A percentile compares a stretch with the other conserved stretches of the same genome.
Conservation (phyloP, 2,329 filamentous ascomycete species). For the Botryosphaeria dothidea region DNA sequence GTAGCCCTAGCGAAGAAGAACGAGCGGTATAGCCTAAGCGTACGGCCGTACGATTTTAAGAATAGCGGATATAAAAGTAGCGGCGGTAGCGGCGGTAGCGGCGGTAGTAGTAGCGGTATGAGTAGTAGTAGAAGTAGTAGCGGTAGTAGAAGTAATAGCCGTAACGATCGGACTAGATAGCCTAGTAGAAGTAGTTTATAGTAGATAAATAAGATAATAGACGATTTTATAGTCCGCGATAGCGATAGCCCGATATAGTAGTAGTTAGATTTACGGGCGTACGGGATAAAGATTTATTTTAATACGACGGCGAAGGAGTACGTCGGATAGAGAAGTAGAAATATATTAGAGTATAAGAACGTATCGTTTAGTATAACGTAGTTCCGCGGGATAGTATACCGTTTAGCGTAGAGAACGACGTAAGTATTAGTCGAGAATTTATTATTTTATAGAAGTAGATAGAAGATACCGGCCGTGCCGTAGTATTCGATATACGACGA, state of each 20-base stretch:
- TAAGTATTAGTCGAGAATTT: too few relatives aligned
- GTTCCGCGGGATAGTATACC: background rate
- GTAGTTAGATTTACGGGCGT: slow-evolving; percentile 24
- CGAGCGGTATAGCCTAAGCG: background rate
- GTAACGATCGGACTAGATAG: background rate
- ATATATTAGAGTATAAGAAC: slow-evolving; percentile 22
- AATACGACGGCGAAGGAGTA: slow-evolving; percentile 21
- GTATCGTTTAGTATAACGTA: slow-evolving; percentile 15
- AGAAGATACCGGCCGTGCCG: background rate
- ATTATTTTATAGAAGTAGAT: too few relatives aligned
- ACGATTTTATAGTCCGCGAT: slow-evolving; percentile 23
- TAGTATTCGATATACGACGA: slow-evolving; percentile 21
- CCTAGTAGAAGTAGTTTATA: background rate
- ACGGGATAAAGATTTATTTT: slow-evolving; percentile 23
- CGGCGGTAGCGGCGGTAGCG: slow-evolving; percentile 20
- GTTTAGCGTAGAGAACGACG: too few relatives aligned
- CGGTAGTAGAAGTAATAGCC: background rate
- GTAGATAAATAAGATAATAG: slow-evolving; percentile 18
- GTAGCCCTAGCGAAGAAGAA: background rate
- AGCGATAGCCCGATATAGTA: slow-evolving; percentile 23
- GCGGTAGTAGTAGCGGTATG: background rate
- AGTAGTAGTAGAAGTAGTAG: background rate
- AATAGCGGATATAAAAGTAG: background rate
- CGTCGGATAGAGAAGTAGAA: slow-evolving; percentile 16
- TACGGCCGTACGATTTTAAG: background rate